These are phyloP conservation scores for Parafenestella ontariensis DNA, from an alignment of 2,329 filamentous ascomycete genomes.

Conservation along the genomic window DNA sequence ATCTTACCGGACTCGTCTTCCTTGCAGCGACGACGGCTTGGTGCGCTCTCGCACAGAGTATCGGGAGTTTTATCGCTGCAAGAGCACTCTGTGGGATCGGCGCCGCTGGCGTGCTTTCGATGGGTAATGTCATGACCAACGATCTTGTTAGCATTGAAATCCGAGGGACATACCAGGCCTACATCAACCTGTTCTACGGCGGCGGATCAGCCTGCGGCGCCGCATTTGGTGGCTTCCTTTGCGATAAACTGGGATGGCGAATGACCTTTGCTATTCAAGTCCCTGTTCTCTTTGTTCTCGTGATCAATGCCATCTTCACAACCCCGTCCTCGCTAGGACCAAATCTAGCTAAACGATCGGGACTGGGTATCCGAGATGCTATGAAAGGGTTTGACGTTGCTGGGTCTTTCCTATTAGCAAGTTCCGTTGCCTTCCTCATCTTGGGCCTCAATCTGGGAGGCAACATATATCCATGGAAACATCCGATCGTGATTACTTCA, in stretches of 20 bases:
- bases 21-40: slow-evolving; percentile 72
- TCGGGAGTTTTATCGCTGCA: slow-evolving; percentile 74
- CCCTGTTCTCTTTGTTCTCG: slow-evolving; percentile 55
- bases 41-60: slow-evolving; percentile 71
- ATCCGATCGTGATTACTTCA: slow-evolving; percentile 58
- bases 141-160: slow-evolving; percentile 77
- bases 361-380: slow-evolving; percentile 51
- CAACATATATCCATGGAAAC: slow-evolving; percentile 59
- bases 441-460: slow-evolving; percentile 61
- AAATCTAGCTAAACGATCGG: slow-evolving; percentile 51
- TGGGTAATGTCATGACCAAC: slow-evolving; percentile 73
- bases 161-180: slow-evolving; percentile 75
- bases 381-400: slow-evolving; percentile 59
- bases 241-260: slow-evolving; percentile 74
- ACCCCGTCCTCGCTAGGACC: slow-evolving; percentile 56
- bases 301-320: slow-evolving; percentile 53
- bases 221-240: slow-evolving; percentile 72
- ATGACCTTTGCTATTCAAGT: slow-evolving; percentile 69
- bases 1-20: slow-evolving; percentile 67
- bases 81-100: slow-evolving; percentile 75
- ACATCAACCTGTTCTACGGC: slow-evolving; percentile 70
- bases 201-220: slow-evolving; percentile 63
- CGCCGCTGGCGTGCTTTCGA: slow-evolving; percentile 72
- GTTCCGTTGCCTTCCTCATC: slow-evolving; percentile 57
- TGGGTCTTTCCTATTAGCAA: slow-evolving; percentile 57